These are phyloP conservation scores for Thymus quinquecostatus DNA, from an alignment of 257 asterid genomes.

Conservation along the genomic window DNA sequence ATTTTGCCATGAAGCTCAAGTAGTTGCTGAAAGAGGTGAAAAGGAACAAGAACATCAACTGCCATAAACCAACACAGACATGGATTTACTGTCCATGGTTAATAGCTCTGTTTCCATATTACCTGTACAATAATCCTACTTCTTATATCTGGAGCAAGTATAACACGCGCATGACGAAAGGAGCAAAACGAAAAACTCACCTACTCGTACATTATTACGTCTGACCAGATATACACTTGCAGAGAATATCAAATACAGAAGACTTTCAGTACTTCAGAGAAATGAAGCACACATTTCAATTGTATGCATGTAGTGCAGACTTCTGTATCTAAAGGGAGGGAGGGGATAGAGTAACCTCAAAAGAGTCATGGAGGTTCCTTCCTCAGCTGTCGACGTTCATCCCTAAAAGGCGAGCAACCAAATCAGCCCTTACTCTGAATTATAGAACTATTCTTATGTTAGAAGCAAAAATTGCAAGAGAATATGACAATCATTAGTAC, in stretches of 20 bases:
- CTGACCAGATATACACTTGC: background rate
- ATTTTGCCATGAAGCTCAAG: too few species aligned
- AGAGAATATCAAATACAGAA: background rate
- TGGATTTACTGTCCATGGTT: background rate
- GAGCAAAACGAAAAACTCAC: background rate
- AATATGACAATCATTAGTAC: background rate
- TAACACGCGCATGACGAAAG: background rate
- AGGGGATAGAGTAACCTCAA: background rate
- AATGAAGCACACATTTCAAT: background rate
- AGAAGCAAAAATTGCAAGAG: background rate
- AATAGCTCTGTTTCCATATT: background rate
- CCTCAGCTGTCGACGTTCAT: background rate
- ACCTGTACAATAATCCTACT: background rate
- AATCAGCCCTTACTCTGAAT: conserved; percentile 7
- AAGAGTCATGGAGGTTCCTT: background rate
- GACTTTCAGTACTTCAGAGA: background rate
- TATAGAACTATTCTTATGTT: background rate
- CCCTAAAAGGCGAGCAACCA: background rate
- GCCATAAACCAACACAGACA: background rate
- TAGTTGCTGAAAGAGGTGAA: too few species aligned
- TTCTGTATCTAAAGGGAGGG: background rate
- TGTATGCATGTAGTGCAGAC: background rate
- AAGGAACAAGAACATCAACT: background rate
- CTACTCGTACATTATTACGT: background rate
- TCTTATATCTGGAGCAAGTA: background rate